Base-by-base conservation (phyloP, 106 monocot genomes). In the Allium cepa region DNA sequence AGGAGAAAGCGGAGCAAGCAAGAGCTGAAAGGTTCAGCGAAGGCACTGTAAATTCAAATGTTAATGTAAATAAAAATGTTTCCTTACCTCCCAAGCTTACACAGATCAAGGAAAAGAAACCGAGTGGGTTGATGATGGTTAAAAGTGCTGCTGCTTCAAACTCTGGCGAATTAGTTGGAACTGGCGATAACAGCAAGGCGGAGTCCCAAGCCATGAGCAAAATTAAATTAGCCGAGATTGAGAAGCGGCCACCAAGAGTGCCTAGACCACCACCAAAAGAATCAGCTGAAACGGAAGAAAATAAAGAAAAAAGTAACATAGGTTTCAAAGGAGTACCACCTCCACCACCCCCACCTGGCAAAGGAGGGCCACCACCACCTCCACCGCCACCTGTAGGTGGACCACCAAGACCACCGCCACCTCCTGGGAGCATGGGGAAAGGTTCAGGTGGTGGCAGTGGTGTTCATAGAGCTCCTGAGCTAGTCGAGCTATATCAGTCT, bases 401-500 rank as follows among this genome's bases (percentile, higher is more conserved):
- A 0, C 72, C 79, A 12, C 88, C 88, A 11, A 77, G 75, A 0
- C 87, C 92, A 1, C 88, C 93, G 5, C 85, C 87, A 0, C 88
- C 82, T 63, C 82, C 88, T 11, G 80, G 82, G 49, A 71, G 79
- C 5, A 51, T 72, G 47, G 45, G 57, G 1, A 88, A 85, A 73
- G 82, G 67, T 14, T 22, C 66, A 6, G 63, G 27, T 46, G 68
- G 78, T 51, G 84, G 81, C 7, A 78, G 79, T 60, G 86, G 86
- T 75, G 92, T 97, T 26, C 88, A 89, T 57, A 81, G 96, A 1
- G 96, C 92, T 18, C 96, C 96, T 57, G 92, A 92, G 88, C 63
- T 97, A 47, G 92, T 97, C 11, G 88, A 97, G 69, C 80, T 97
- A 63, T 97, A 97, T 55, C 96, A 97, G 63, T 80, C 92, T 27